Percentiles rank a stretch among this genome's conserved stretches.
Conservation (phyloP, 2,329 filamentous ascomycete species). For the Rachicladosporium sp. region DNA sequence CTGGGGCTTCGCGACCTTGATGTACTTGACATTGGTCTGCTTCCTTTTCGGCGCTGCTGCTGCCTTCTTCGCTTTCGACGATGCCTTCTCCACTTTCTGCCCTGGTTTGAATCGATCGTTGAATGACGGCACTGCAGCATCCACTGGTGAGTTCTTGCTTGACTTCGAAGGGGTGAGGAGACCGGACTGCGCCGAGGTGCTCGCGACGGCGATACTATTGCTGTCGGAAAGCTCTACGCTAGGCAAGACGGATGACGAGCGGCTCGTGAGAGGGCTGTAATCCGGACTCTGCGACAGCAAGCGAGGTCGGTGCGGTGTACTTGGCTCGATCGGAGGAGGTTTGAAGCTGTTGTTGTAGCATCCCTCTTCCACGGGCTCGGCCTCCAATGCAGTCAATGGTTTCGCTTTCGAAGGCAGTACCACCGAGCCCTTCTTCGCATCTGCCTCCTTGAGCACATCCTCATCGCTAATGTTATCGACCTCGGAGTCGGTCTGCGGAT, state of each 20-base stretch:
- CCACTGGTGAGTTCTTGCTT: slow-evolving; percentile 8
- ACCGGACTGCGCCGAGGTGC: slow-evolving; percentile 5
- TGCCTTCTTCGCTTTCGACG: slow-evolving; percentile 7
- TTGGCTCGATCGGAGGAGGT: slow-evolving; percentile 11
- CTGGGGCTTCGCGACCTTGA: slow-evolving; percentile 9
- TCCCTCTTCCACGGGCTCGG: slow-evolving; percentile 9
- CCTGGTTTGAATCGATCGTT: slow-evolving; percentile 8
- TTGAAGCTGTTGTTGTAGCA: slow-evolving; percentile 22
- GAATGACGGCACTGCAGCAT: slow-evolving; percentile 10
- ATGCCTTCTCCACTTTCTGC: slow-evolving; percentile 5
- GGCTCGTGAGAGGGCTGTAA: slow-evolving; percentile 13
- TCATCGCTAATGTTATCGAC: slow-evolving; percentile 35
- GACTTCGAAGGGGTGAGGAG: slow-evolving; percentile 24
- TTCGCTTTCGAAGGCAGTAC: slow-evolving; percentile 16
- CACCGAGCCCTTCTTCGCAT: slow-evolving; percentile 25
- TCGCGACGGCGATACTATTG: slow-evolving; percentile 13
- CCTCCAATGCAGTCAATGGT: slow-evolving; percentile 5
- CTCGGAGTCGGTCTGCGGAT: slow-evolving; percentile 26
- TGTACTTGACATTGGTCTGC: slow-evolving; percentile 14
- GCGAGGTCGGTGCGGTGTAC: slow-evolving; percentile 5
- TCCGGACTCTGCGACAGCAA: slow-evolving; percentile 4
- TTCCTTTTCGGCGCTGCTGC: slow-evolving; percentile 8
- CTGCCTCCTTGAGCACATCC: slow-evolving; percentile 29
- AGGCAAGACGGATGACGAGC: slow-evolving; percentile 10
- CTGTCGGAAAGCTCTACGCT: slow-evolving; percentile 16